phyloP scores from a whole-genome alignment of 2,329 filamentous ascomycete genomes.

The Lecanosticta acicola region DNA sequence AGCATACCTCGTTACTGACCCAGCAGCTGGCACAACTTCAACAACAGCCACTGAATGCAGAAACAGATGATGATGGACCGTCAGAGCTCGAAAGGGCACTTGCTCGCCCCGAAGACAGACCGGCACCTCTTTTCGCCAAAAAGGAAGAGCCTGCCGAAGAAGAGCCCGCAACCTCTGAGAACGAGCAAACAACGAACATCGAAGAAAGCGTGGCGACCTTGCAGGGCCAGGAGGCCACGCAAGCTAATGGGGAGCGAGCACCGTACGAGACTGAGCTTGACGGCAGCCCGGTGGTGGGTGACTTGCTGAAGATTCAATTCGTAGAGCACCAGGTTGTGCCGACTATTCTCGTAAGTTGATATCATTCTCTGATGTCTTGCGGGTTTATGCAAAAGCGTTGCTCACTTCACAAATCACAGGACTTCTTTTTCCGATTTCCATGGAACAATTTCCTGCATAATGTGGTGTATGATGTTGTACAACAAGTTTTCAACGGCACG shows the following conservation, averaged over 20 bases:
- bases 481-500: conserved; percentile 97
- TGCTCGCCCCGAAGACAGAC: conserved; percentile 58
- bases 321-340: conserved; percentile 91
- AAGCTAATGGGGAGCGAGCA: conserved; percentile 21
- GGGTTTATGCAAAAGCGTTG: background rate
- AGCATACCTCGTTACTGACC: conserved; percentile 38
- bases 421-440: conserved; percentile 96
- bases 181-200: conserved; percentile 19
- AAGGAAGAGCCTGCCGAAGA: conserved; percentile 32
- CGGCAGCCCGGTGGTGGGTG: conserved; percentile 78
- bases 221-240: conserved; percentile 22
- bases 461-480: conserved; percentile 96
- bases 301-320: conserved; percentile 93
- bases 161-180: conserved; percentile 3
- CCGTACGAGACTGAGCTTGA: conserved; percentile 54
- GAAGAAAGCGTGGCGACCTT: conserved; percentile 30
- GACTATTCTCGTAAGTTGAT: conserved; percentile 75
- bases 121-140: conserved; percentile 58
- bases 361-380: background rate
- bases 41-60: conserved; percentile 27
- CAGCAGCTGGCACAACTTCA: conserved; percentile 35
- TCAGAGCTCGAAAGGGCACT: conserved; percentile 30
- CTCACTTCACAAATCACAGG: conserved; percentile 46
- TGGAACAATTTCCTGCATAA: conserved; percentile 99
- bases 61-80: conserved; percentile 28